Base-by-base conservation (phyloP, 2,329 filamentous ascomycete species). In the Colletotrichum lindemuthianum region DNA sequence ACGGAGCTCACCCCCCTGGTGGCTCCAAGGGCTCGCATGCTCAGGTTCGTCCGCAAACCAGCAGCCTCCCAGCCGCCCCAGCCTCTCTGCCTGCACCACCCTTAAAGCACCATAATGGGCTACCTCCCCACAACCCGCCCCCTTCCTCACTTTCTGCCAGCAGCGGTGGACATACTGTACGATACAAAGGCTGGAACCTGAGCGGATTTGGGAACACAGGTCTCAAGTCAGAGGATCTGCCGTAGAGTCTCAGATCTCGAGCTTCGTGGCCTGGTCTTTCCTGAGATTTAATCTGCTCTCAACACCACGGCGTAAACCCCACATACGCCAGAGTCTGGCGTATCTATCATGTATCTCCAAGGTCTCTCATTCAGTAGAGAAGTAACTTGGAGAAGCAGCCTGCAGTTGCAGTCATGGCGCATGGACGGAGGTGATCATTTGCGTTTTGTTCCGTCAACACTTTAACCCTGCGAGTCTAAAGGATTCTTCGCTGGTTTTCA, bases 181-280 rank as follows among this genome's bases (percentile, higher is more conserved):
- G 74, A 59, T 79, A 79, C 66, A 72, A 76, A 52, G 76, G 75
- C 48, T 79, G 77, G 79, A 77, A 79, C 67, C 68, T 76, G 40
- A 75, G 74, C 66, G 77, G 76, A 69, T 77, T 81, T 72, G 76
- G 78, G 57, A 77, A 78, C 67, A 76, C 75, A 49, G 76, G 76
- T 61, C 74, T 77, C 57, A 75, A 75, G 70, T 70, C 74, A 33
- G 72, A 70, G 61, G 76, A 77, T 56, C 67, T 72, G 57, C 68
- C 70, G 43, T 70, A 53, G 70, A 69, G 44, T 72, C 70, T n/a
- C 36, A 16, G 41, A 44, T 52, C 16, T 45, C 34, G 45, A 50
- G 44, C 36, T 50, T 24, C 12, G 8, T n/a, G 12, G 41, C 11
- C 16, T 24, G 32, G 47, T 10, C 11, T 24, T 5, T 24, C 4